Conservation (phyloP, 2,329 filamentous ascomycete genomes). For the Xylaria sp. region DNA sequence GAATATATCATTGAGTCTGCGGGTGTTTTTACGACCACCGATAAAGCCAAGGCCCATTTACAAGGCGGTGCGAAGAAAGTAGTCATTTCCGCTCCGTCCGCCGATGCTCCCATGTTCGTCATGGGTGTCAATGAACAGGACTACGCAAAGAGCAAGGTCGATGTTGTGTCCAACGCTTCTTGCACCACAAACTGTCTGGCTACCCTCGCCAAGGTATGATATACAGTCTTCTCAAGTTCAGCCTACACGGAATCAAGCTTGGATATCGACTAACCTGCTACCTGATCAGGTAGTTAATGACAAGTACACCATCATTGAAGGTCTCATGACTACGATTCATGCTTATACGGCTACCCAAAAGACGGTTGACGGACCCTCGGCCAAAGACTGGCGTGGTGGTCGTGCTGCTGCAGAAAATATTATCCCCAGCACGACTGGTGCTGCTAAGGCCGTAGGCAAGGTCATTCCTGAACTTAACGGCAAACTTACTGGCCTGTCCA, state of each 20-base stretch:
- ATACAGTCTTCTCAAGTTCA: not conserved
- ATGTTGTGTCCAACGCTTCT: slow-evolving; percentile 98
- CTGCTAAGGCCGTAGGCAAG: slow-evolving; percentile 99
- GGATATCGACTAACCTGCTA: not conserved
- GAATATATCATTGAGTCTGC: slow-evolving; percentile 97
- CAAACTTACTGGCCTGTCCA: slow-evolving; percentile 99
- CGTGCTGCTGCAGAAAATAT: slow-evolving; percentile 99
- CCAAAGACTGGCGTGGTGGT: slow-evolving; percentile 99
- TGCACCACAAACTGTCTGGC: slow-evolving; percentile 99
- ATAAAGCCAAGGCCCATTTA: slow-evolving; percentile 94
- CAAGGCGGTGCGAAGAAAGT: slow-evolving; percentile 98
- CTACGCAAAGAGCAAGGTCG: slow-evolving; percentile 83
- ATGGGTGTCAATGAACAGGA: slow-evolving; percentile 93
- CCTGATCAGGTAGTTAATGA: slow-evolving; percentile 87
- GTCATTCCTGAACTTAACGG: slow-evolving; percentile 97
- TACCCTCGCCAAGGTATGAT: slow-evolving; percentile 77
- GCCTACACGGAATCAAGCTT: not conserved
- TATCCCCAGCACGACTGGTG: slow-evolving; percentile 98
- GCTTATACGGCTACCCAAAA: slow-evolving; percentile 99
- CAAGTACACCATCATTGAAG: slow-evolving; percentile 97
- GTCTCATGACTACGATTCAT: slow-evolving; percentile 99
- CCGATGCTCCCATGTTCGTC: slow-evolving; percentile 99
- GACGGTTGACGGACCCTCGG: slow-evolving; percentile 96
- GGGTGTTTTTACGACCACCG: slow-evolving; percentile 98
- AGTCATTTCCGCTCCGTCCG: slow-evolving; percentile 89